Percentiles rank a stretch among this genome's conserved stretches.
These are phyloP conservation scores for Cenococcum geophilum DNA, from an alignment of 495 filamentous ascomycete species.

Conservation along the genomic window DNA sequence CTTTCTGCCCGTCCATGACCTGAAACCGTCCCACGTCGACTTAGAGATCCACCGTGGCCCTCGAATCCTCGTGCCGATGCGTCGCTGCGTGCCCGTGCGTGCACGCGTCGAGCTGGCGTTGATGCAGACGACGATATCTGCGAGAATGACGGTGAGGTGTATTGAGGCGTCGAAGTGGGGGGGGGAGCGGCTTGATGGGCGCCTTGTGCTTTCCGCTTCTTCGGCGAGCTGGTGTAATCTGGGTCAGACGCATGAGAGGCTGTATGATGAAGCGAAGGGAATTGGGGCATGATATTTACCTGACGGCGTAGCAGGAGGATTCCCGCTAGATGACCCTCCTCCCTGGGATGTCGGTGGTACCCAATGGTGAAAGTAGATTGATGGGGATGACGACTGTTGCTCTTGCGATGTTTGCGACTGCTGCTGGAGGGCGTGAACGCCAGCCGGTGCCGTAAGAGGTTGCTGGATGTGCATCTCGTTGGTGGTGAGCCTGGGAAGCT, in stretches of 20 bases:
- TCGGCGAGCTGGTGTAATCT: conserved; percentile 57
- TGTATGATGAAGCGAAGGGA: conserved; percentile 36
- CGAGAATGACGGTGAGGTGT: conserved; percentile 44
- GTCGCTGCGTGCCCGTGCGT: conserved; percentile 66
- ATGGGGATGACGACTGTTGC: conserved; percentile 53
- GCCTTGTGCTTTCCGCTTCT: conserved; percentile 66
- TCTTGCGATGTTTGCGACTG: conserved; percentile 48
- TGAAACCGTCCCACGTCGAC: conserved; percentile 24
- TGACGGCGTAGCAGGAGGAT: conserved; percentile 60
- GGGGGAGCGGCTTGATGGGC: conserved; percentile 53
- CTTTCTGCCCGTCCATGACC: conserved; percentile 17
- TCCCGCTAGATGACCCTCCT: conserved; percentile 45
- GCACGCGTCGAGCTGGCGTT: conserved; percentile 55
- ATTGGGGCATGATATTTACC: conserved; percentile 55
- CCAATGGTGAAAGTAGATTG: conserved; percentile 90
- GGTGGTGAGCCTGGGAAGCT: conserved; percentile 51
- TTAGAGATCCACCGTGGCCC: conserved; percentile 16
- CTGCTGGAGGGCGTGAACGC: conserved; percentile 45
- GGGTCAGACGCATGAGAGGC: conserved; percentile 45
- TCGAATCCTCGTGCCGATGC: conserved; percentile 43
- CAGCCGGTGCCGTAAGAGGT: conserved; percentile 40
- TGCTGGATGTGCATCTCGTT: conserved; percentile 54
- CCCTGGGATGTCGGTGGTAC: conserved; percentile 64
- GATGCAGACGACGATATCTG: conserved; percentile 52
- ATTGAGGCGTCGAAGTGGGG: conserved; percentile 44